Conservation (phyloP, 805 yeast species). For the Spathaspora hagerdaliae region DNA sequence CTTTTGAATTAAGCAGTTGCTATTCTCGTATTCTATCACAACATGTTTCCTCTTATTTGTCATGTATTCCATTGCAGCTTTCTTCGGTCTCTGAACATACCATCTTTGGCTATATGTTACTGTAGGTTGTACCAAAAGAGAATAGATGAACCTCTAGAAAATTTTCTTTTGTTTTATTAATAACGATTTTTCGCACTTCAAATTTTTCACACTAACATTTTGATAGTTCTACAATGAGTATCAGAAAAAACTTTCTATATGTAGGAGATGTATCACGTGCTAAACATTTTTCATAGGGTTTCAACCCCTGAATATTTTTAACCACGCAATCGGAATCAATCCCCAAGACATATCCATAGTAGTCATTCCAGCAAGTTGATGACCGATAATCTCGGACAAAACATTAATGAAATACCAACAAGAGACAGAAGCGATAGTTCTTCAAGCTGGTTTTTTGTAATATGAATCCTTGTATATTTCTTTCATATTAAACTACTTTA, state of each 20-base stretch:
- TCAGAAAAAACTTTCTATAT: background rate
- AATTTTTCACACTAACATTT: background rate
- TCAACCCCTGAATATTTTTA: background rate
- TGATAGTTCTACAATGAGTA: background rate
- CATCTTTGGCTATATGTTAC: constrained; percentile 13
- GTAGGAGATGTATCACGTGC: constrained; percentile 5
- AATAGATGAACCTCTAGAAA: background rate
- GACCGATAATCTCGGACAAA: too few species aligned
- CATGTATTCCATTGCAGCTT: background rate
- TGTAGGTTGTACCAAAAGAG: background rate
- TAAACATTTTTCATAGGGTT: background rate
- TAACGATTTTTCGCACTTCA: background rate
- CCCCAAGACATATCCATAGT: background rate
- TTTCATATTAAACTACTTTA: too few species aligned
- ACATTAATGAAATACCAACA: too few species aligned
- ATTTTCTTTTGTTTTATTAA: background rate
- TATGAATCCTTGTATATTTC: too few species aligned
- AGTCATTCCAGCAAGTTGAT: too few species aligned
- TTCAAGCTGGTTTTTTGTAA: too few species aligned
- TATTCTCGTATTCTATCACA: too few species aligned
- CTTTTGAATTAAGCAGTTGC: too few species aligned
- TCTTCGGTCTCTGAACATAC: constrained; percentile 8
- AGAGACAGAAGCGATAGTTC: too few species aligned
- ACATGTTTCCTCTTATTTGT: too few species aligned
- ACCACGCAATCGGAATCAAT: background rate